phyloP scores from a whole-genome alignment of 2,329 filamentous ascomycete genomes.

The Cercospora sojina region DNA sequence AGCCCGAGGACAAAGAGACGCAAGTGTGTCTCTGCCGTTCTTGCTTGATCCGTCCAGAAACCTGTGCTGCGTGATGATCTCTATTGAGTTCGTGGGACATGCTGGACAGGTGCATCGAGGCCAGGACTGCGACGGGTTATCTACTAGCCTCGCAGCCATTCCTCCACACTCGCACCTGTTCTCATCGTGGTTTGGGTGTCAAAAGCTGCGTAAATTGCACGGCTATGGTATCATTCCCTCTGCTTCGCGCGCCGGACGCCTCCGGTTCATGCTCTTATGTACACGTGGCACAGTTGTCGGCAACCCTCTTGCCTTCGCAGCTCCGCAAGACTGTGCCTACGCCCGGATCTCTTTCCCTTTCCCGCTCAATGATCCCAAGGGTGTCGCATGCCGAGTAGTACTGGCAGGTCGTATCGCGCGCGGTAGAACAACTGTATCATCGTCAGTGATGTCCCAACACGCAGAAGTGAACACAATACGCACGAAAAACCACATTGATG shows the following conservation, averaged over 20 bases:
- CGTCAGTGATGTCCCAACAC: slow-evolving; percentile 14
- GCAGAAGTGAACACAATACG: not conserved
- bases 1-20: not conserved
- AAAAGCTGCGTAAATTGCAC: slow-evolving; percentile 8
- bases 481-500: slow-evolving; percentile 99
- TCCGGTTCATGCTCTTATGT: slow-evolving; percentile 7
- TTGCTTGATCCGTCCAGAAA: not conserved
- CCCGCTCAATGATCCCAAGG: slow-evolving; percentile 81
- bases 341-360: not conserved
- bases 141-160: not conserved
- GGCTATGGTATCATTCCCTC: slow-evolving; percentile 9
- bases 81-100: not conserved
- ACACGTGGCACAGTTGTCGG: not conserved
- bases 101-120: not conserved
- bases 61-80: not conserved
- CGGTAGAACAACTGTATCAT: slow-evolving; percentile 79
- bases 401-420: slow-evolving; percentile 93
- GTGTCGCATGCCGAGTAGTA: slow-evolving; percentile 88
- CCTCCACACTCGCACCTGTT: not conserved
- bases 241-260: slow-evolving; percentile 10
- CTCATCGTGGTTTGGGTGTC: not conserved
- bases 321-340: not conserved
- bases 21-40: not conserved
- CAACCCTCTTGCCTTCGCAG: not conserved
- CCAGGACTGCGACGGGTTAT: not conserved